A percentile compares a stretch with the other conserved stretches of the same genome.
Conservation (phyloP, 176 grass and related monocot species). For the Raddia guianensis region DNA sequence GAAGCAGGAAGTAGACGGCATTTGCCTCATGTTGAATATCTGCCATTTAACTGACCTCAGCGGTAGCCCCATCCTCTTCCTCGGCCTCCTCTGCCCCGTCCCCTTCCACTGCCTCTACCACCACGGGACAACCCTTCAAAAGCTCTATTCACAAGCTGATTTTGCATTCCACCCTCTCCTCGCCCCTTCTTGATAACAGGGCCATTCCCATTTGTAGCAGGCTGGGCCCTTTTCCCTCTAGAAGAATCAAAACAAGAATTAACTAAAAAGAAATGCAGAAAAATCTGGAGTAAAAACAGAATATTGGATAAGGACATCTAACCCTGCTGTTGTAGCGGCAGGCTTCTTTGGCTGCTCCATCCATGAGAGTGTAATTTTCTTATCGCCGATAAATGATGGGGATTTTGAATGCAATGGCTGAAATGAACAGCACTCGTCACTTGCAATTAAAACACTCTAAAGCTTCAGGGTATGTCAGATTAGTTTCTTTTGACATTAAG, state of each 20-base stretch:
- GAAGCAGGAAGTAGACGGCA: constrained; percentile 26
- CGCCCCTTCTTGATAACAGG: constrained; percentile 71
- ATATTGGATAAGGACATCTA: constrained; percentile 24
- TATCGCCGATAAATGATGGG: constrained; percentile 86
- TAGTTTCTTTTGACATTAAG: constrained; percentile 20
- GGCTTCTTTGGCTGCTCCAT: constrained; percentile 72
- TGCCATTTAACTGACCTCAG: constrained; percentile 40
- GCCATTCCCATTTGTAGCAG: constrained; percentile 60
- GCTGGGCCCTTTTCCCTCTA: constrained; percentile 68
- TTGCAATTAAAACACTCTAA: constrained; percentile 16
- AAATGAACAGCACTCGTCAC: constrained; percentile 45
- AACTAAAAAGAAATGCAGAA: constrained; percentile 26
- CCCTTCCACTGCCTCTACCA: constrained; percentile 71
- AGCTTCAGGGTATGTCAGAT: background rate
- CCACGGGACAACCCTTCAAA: constrained; percentile 82
- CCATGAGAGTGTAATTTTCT: constrained; percentile 89
- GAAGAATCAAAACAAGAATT: constrained; percentile 34
- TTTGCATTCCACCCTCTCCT: constrained; percentile 57
- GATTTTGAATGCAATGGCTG: constrained; percentile 87
- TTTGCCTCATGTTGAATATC: constrained; percentile 20
- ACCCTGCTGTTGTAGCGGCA: constrained; percentile 59
- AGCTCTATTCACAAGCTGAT: constrained; percentile 86
- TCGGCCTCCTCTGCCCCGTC: constrained; percentile 63
- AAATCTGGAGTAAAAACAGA: constrained; percentile 14
- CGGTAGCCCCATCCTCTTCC: constrained; percentile 86